Evolutionary conservation across 768 basidiomycete species (phyloP).

Genomic region (Tylopilus intermedius): DNA sequence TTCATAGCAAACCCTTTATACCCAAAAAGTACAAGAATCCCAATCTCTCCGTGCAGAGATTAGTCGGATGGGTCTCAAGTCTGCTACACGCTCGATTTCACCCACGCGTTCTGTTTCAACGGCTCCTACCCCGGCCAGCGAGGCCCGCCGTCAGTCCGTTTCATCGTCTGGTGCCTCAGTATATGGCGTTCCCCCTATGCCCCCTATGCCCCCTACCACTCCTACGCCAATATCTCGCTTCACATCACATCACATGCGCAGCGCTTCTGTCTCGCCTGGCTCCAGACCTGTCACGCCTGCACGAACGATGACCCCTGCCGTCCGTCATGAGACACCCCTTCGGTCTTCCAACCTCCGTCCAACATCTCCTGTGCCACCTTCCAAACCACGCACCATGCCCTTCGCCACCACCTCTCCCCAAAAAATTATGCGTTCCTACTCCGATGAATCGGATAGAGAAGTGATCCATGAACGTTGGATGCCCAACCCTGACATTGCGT

Average conservation of each 20-base stretch:
- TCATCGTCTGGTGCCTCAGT: conserved; percentile 29
- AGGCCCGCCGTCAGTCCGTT: conserved; percentile 29
- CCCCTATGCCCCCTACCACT: conserved; percentile 42
- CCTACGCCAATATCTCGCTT: conserved; percentile 49
- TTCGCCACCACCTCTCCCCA: conserved; percentile 45
- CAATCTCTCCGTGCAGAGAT: conserved; percentile 64
- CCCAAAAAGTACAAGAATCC: conserved; percentile 67
- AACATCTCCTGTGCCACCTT: conserved; percentile 29
- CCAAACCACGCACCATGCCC: conserved; percentile 49
- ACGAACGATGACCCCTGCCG: conserved; percentile 25
- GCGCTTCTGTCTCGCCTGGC: conserved; percentile 42
- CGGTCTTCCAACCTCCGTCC: conserved; percentile 27
- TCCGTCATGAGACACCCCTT: conserved; percentile 29
- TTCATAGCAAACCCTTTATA: conserved; percentile 52
- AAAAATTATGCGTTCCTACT: conserved; percentile 56
- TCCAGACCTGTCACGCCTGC: conserved; percentile 33
- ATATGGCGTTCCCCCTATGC: conserved; percentile 30
- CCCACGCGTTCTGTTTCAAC: conserved; percentile 27
- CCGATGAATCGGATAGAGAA: conserved; percentile 57
- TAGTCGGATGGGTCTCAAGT: conserved; percentile 43
- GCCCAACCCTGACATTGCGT: conserved; percentile 39
- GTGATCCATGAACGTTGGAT: conserved; percentile 64
- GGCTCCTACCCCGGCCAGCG: conserved; percentile 20
- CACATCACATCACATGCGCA: conserved; percentile 50
- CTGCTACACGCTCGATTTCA: conserved; percentile 21